Conservation (phyloP, 1,284 basidiomycete species). For the Fomitopsis betulina region DNA sequence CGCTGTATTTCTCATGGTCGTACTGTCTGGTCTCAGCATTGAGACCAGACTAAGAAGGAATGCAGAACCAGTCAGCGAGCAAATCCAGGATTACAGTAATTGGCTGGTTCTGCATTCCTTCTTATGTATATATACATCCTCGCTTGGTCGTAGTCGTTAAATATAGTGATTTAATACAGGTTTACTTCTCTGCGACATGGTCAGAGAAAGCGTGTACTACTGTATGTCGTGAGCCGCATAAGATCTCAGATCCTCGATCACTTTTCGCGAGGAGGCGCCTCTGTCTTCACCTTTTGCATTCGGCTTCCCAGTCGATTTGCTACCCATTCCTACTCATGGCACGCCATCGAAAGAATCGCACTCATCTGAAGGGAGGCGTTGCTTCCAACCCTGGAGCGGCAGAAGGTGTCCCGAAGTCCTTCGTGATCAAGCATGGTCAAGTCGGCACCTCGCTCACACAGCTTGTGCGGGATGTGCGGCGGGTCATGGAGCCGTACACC, state of each 20-base stretch:
- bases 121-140: not conserved
- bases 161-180: not conserved
- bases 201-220: no score
- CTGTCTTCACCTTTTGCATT: not conserved
- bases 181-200: not conserved
- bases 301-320: not conserved
- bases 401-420: slow-evolving; percentile 62
- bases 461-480: slow-evolving; percentile 89
- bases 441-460: slow-evolving; percentile 86
- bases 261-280: not conserved
- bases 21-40: not conserved
- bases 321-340: slow-evolving; percentile 45
- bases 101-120: not conserved
- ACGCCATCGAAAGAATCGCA: slow-evolving; percentile 80
- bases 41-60: no score
- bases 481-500: slow-evolving; percentile 98
- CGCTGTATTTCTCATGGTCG: slow-evolving; percentile 2
- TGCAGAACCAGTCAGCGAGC: no score
- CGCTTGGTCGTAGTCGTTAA: not conserved
- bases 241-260: slow-evolving; percentile 1
- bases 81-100: not conserved
- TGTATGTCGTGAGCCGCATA: no score
- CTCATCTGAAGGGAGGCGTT: slow-evolving; percentile 69
- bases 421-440: slow-evolving; percentile 93
- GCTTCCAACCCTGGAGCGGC: slow-evolving; percentile 27